Evolutionary conservation across 1,284 basidiomycete species (phyloP), one percentile per base, ranked within the genome.

Genomic region (Puccinia triticina): DNA sequence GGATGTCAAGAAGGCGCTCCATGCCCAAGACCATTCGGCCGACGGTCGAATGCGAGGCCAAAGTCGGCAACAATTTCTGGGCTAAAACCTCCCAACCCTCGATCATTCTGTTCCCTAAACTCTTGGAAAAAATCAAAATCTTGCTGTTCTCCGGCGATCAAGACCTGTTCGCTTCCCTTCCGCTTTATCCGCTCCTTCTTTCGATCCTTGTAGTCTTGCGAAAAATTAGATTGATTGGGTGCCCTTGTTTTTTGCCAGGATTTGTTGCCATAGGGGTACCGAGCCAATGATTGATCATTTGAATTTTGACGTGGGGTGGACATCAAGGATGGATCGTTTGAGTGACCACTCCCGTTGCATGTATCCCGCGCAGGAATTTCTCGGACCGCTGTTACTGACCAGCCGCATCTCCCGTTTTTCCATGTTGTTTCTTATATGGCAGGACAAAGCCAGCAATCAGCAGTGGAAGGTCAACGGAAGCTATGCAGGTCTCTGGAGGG

Each of bases 111-210:
- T 87, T 99, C 0, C 96, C 97, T 0, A 89, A 89, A 2, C 89
- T 99, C 4, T 89, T 98, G 43, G 90, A 91, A 83, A 91, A 90
- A 75, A 91, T 98, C 32, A 92, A 92, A 0, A 90, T 98, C n/a
- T 87, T 99, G 86, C 89, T 99, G 74, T 99, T 98, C 85, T 95
- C 92, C 0, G 96, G 96, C 21, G 95, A 96, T 86, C 93, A 98
- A 87, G 96, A 99, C 87, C 89, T 96, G 76, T 96, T 98, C 84
- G 99, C 18, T 32, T 57, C 11, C 23, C 43, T 83, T 67, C 12
- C 11, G 7, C 21, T 40, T 23, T 71, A 67, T 48, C 21, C 21
- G 83, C 53, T 0, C 3, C 8, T 53, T 34, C 14, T 23, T 66
- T 61, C 2, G 29, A 16, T 32, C 14, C 4, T 66, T 57, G 23